Evolutionary conservation across 2,329 filamentous ascomycete genomes (phyloP), one percentile per base, ranked within the genome.

Genomic region (Raffaelea arxii): DNA sequence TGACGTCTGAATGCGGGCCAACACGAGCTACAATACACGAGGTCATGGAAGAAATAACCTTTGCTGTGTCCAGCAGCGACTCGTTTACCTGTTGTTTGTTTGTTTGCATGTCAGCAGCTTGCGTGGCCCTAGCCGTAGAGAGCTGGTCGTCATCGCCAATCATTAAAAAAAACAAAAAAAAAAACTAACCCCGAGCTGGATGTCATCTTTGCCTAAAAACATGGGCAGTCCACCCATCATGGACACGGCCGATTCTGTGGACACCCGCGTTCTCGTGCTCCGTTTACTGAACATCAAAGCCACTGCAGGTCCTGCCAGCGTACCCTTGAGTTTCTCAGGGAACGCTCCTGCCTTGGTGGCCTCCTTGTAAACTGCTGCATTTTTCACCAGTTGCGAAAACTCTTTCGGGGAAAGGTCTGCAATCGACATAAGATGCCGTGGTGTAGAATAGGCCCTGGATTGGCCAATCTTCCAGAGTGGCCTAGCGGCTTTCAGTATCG

Each of bases 281-380:
- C 90, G 82, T 70, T 98, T 98, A 74, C 77, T 94, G 72, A 98
- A 98, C 74, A 94, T 87, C 81, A 98, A 84, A 54, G 92, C 91
- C 25, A 98, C 78, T 0, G 89, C 90, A 65, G 87, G 80, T 44
- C 87, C 86, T 1, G 76, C 66, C 52, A 98, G 68, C 11, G 77
- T 70, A 36, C 74, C 72, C 46, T 74, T 68, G 46, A 94, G 68
- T 46, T 75, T 70, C 40, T 79, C 78, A 19, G 79, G 77, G 64
- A 51, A 53, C 32, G 49, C 49, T 9, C 57, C 57, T n/a, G 58
- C 53, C 52, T 94, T 94, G 69, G 91, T 79, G 47, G 79, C 72
- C 46, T 77, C 66, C 65, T 97, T 97, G 69, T 87, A 79, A 38
- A 75, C 66, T 22, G 79, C 74, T 43, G 88, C 91, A 79, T 91